Conservation (phyloP, 768 basidiomycete species). For the Pleurotus salmoneostramineus region DNA sequence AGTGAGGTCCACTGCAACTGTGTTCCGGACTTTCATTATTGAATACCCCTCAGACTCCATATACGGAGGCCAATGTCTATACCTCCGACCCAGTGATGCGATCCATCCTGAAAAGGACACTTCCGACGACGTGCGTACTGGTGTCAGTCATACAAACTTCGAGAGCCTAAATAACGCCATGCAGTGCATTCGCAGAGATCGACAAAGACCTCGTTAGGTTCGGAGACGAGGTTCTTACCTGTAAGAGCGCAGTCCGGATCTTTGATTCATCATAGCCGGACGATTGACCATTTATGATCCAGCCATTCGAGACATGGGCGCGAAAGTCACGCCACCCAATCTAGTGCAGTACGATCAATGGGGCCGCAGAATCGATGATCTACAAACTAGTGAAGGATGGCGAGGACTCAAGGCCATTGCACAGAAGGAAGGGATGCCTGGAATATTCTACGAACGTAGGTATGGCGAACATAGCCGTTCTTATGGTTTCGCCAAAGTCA, state of each 20-base stretch:
- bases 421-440: conserved; percentile 62
- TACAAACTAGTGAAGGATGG: conserved; percentile 76
- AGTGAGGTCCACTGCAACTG: conserved; percentile 24
- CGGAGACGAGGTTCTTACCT: conserved; percentile 49
- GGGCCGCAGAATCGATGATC: conserved; percentile 62
- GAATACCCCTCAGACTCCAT: conserved; percentile 35
- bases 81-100: conserved; percentile 60
- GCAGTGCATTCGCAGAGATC: conserved; percentile 45
- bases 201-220: conserved; percentile 57
- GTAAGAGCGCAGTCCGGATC: conserved; percentile 25
- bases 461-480: conserved; percentile 57
- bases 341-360: conserved; percentile 73
- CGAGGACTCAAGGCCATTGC: conserved; percentile 56
- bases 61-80: conserved; percentile 57
- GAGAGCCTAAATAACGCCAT: background rate
- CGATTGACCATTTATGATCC: background rate
- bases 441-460: conserved; percentile 64
- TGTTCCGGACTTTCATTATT: background rate
- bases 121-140: conserved; percentile 39
- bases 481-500: conserved; percentile 62
- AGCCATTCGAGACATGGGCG: conserved; percentile 56
- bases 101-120: conserved; percentile 48
- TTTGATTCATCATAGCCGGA: background rate
- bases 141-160: background rate
- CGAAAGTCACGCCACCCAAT: conserved; percentile 41